Percentiles rank a stretch among this genome's conserved stretches.
phyloP scores from a whole-genome alignment of 2,329 filamentous ascomycete genomes.

The Acrodontium crateriforme region DNA sequence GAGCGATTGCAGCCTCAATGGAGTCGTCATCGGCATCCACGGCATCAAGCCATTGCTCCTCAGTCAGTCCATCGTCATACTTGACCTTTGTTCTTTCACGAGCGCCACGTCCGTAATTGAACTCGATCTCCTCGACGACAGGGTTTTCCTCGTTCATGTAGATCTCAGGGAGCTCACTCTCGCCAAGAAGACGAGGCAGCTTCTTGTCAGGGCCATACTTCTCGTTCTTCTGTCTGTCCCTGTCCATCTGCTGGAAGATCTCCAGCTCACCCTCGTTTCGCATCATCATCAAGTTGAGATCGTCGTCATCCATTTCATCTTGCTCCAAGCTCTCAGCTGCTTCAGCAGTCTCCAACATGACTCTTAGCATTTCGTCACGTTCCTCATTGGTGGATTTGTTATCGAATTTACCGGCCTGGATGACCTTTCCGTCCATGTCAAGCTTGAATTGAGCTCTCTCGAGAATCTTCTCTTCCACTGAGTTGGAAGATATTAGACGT shows the following conservation, averaged over 20 bases:
- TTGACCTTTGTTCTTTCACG: conserved; percentile 88
- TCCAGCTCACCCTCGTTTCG: conserved; percentile 67
- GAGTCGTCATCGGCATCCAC: conserved; percentile 94
- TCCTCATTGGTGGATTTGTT: conserved; percentile 99
- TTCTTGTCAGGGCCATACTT: conserved; percentile 60
- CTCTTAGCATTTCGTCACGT: conserved; percentile 89
- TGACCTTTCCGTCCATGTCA: conserved; percentile 98
- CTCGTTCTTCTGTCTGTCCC: conserved; percentile 51
- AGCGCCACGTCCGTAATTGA: conserved; percentile 72
- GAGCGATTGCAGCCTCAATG: conserved; percentile 80
- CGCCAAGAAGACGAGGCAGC: conserved; percentile 67
- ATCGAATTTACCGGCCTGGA: conserved; percentile 97
- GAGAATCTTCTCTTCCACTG: conserved; percentile 95
- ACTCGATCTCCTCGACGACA: conserved; percentile 63
- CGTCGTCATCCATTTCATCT: conserved; percentile 94
- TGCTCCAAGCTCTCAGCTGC: conserved; percentile 61
- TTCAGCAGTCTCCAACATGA: conserved; percentile 71
- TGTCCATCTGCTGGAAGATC: conserved; percentile 72
- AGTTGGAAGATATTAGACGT: conserved; percentile 88
- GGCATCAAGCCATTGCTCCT: conserved; percentile 97
- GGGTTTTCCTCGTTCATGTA: conserved; percentile 80
- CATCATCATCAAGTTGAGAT: conserved; percentile 87
- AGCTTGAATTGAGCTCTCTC: conserved; percentile 95
- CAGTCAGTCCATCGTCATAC: conserved; percentile 93
- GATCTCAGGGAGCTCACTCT: conserved; percentile 83